Base-by-base conservation (phyloP, 305 asterid species). In the Fraxinus ornus region DNA sequence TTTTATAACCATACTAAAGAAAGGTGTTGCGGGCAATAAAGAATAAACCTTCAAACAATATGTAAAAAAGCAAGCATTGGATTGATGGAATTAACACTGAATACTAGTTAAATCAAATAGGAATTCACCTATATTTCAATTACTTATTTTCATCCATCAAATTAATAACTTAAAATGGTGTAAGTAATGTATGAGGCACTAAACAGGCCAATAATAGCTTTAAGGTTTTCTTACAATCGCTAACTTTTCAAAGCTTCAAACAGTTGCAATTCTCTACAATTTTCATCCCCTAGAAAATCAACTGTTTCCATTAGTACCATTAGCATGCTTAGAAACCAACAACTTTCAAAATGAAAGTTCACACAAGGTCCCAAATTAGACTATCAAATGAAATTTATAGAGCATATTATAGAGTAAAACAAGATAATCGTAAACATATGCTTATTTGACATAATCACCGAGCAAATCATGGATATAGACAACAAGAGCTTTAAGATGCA, bases 401-500 rank as follows among this genome's bases (percentile, higher is more conserved):
- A 21, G 24, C 17, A 21, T 4, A 15, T 49, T 41, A 41, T 52
- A 52, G 62, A 52, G 62, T 15, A 41, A 52, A 52, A 52, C 62
- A 52, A 15, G 62, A 52, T 4, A 52, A 15, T 52, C 8, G 1
- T 52, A 52, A 4, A 21, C 12, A 62, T 21, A 2, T 22, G 17
- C 15, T 62, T 62, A 62, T 22, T 7, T 62, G 71, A 62, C 71
- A 62, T 62, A 21, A 2, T 62, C 71, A 62, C 13, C 2, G 30
- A 62, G 17, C 71, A 62, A 62, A 21, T 22, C 32, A 62, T 21
- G 13, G 13, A 8, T 60, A 62, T 62, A 12, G 32, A 24, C 33
- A 22, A 62, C 71, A 41, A 41, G 89, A 81, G 99, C 98, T 91
- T 94, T 96, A 80, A 96, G 99, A 89, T 94, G 95, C 93, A 96